Evolutionary conservation across 2,329 filamentous ascomycete species (phyloP).

Genomic region (Helotiales sp.): DNA sequence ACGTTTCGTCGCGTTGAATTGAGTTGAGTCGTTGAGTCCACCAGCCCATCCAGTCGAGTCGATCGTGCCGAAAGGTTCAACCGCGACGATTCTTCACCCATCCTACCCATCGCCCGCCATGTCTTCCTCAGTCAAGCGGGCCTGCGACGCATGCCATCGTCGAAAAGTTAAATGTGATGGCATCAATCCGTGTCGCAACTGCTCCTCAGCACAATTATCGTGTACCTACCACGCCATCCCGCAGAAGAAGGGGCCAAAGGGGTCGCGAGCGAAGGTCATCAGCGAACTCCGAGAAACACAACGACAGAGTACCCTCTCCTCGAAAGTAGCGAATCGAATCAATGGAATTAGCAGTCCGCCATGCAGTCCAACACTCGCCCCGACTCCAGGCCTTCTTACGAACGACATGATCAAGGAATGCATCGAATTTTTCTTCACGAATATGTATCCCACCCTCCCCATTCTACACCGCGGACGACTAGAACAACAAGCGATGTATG

Average conservation of each 20-base stretch:
- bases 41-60: too few species aligned
- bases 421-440: conserved; percentile 69
- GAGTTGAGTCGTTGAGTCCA: background rate
- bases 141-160: conserved; percentile 75
- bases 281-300: conserved; percentile 74
- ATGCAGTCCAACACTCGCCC: conserved; percentile 53
- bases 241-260: conserved; percentile 78
- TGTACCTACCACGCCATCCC: conserved; percentile 79
- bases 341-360: conserved; percentile 58
- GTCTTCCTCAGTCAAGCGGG: conserved; percentile 54
- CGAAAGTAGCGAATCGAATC: conserved; percentile 64
- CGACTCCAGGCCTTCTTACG: conserved; percentile 65
- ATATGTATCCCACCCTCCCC: conserved; percentile 68
- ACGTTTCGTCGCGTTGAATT: conserved; percentile 1
- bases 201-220: conserved; percentile 66
- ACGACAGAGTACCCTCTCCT: conserved; percentile 66
- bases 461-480: conserved; percentile 64
- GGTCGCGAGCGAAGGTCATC: conserved; percentile 75
- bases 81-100: conserved; percentile 13
- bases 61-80: conserved; percentile 13
- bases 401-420: conserved; percentile 68
- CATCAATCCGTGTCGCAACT: conserved; percentile 73
- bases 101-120: conserved; percentile 30
- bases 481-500: conserved; percentile 62
- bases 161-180: conserved; percentile 78